Percentiles rank a stretch among this genome's conserved stretches.
Conservation (phyloP, 805 yeast species). For the Spathaspora arborariae region DNA sequence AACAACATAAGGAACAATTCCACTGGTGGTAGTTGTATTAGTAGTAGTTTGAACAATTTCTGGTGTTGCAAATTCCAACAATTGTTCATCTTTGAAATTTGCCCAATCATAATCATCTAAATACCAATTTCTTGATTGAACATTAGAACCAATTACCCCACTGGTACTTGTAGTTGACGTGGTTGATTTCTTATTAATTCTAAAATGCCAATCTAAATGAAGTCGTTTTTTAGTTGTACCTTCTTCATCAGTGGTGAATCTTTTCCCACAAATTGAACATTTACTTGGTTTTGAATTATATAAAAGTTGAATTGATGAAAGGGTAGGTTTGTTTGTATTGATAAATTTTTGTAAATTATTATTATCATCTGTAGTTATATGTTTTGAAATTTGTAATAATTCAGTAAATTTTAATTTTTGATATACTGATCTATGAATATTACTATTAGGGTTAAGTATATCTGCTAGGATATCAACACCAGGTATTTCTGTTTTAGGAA, state of each 20-base stretch:
- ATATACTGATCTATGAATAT: constrained; percentile 26
- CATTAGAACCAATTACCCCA: constrained; percentile 20
- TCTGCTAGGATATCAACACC: constrained; percentile 20
- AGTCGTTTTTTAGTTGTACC: constrained; percentile 53
- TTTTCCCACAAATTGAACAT: constrained; percentile 85
- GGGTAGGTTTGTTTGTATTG: constrained; percentile 30
- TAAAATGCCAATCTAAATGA: constrained; percentile 95
- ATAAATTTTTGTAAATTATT: constrained; percentile 34
- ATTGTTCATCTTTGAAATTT: constrained; percentile 62
- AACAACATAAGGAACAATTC: constrained; percentile 43
- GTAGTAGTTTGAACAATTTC: neutral
- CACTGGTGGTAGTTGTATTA: neutral
- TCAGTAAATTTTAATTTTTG: constrained; percentile 32
- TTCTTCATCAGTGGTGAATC: constrained; percentile 61
- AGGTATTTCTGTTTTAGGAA: constrained; percentile 13
- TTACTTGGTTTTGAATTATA: constrained; percentile 68
- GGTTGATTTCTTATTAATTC: constrained; percentile 73
- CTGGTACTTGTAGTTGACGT: constrained; percentile 7
- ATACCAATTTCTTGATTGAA: constrained; percentile 82
- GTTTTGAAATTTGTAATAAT: constrained; percentile 23
- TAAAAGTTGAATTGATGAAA: constrained; percentile 33
- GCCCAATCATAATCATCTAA: constrained; percentile 70
- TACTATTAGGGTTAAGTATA: constrained; percentile 14
- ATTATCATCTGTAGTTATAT: constrained; percentile 9
- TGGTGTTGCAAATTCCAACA: constrained; percentile 31